A percentile compares a stretch with the other conserved stretches of the same genome.
These are phyloP conservation scores for Geosmithia flava DNA, from an alignment of 2,329 filamentous ascomycete species.

Conservation along the genomic window DNA sequence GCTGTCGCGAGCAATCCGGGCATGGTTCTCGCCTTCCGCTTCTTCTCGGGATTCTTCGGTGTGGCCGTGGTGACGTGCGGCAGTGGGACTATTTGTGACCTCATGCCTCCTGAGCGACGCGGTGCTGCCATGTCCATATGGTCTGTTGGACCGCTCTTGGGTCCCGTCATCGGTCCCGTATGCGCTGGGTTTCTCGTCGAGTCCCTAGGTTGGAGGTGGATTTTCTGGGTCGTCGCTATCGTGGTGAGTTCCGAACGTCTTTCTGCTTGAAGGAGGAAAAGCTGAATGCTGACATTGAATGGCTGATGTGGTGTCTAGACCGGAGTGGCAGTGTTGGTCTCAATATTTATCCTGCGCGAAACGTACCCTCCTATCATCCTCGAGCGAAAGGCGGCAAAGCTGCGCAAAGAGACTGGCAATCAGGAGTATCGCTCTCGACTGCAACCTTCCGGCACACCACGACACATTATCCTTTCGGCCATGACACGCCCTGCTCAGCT, in stretches of 20 bases:
- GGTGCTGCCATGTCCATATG: constrained; percentile 54
- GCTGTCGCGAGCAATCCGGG: constrained; percentile 48
- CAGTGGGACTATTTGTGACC: constrained; percentile 52
- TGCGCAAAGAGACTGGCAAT: constrained; percentile 39
- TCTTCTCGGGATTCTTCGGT: constrained; percentile 48
- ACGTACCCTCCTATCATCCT: constrained; percentile 47
- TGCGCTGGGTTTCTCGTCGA: constrained; percentile 27
- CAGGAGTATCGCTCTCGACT: constrained; percentile 30
- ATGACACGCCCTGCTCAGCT: constrained; percentile 51
- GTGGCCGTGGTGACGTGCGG: constrained; percentile 54
- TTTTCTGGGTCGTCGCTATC: constrained; percentile 18
- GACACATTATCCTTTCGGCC: constrained; percentile 34
- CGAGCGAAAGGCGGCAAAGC: constrained; percentile 38
- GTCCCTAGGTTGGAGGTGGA: constrained; percentile 36
- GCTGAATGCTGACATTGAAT: neutral
- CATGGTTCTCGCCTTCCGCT: constrained; percentile 48
- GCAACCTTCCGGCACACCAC: constrained; percentile 7
- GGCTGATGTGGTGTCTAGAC: neutral
- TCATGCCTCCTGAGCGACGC: constrained; percentile 45
- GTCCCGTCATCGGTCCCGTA: constrained; percentile 39
- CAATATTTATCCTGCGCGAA: constrained; percentile 41
- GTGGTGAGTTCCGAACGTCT: constrained; percentile 7
- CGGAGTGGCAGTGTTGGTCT: neutral
- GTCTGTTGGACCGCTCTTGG: constrained; percentile 47
- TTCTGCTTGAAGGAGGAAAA: too few relatives aligned